Conservation (phyloP, 73 alveolate species). For the Durusdinium trenchii region DNA sequence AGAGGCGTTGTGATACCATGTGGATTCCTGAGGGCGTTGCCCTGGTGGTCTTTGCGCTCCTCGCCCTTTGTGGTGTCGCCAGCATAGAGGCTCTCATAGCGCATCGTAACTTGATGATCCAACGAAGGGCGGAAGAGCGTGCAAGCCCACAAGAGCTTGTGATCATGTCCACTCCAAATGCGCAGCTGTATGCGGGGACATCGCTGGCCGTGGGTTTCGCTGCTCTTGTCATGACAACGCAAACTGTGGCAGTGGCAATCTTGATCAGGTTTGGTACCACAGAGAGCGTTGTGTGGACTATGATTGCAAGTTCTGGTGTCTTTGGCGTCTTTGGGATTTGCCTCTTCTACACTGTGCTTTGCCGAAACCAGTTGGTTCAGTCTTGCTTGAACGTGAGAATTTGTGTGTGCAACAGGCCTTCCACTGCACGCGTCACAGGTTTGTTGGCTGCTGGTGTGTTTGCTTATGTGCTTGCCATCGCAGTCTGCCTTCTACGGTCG, state of each 20-base stretch:
- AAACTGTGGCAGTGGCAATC: background rate
- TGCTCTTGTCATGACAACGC: background rate
- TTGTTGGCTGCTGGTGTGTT: background rate
- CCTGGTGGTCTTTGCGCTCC: background rate
- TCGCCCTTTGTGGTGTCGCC: background rate
- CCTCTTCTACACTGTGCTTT: background rate
- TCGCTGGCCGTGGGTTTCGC: background rate
- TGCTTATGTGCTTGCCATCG: background rate
- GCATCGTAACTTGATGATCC: background rate
- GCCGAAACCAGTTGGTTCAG: slow-evolving; percentile 13
- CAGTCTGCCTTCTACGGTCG: background rate
- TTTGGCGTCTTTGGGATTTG: background rate
- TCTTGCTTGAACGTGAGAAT: background rate
- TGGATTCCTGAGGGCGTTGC: background rate
- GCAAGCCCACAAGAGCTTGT: background rate
- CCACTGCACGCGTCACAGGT: background rate
- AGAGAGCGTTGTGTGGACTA: background rate
- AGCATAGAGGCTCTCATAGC: background rate
- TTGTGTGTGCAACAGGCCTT: slow-evolving; percentile 9
- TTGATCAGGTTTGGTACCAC: background rate
- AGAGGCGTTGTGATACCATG: background rate
- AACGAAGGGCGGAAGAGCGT: background rate
- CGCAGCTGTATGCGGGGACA: background rate
- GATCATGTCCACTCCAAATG: background rate
- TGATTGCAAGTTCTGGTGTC: background rate